Evolutionary conservation across 305 asterid species (phyloP), one percentile per base, ranked within the genome.

Genomic region (Euphrasia arctica): DNA sequence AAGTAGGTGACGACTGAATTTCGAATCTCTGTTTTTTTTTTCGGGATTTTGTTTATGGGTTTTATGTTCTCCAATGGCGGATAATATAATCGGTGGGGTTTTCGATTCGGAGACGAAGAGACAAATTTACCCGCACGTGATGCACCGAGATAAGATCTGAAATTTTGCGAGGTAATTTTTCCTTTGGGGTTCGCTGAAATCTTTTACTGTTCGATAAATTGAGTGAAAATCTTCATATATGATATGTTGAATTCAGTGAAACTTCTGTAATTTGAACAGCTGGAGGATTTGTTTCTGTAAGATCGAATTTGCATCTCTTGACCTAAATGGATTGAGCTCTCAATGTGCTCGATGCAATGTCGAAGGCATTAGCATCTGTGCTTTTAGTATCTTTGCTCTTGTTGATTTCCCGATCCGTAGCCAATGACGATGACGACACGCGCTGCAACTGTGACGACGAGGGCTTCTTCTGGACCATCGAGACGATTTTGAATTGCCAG

Each of bases 361-460:
- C 74, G 29, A 88, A 76, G 81, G 77, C 77, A 65, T 77, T 83
- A 63, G 80, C 75, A 66, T 75, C 82, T 51, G 64, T 55, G 71
- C 64, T 90, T 71, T 68, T 94, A 69, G 50, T 86, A 65, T 10
- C 36, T 9, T 60, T 72, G 5, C 79, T 74, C 10, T 63, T 83
- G 36, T 62, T 77, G 58, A 57, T 85, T 45, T 71, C 82, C 9
- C 15, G 76, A 52, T 65, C 91, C 12, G 7, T 8, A 1, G 79
- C 83, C 4, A 31, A 3, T 42, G 75, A 76, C 76, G 95, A 78
- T 45, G 75, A 76, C 76, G 91, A 78, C 49, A 0, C 86, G 13
- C 87, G 85, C 2, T 94, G 99, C 66, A 85, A 83, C 69, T 91
- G 99, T 55, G 99, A 94, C 0, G 97, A 86, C 2, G 94, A 78